These are phyloP conservation scores for Mortierella sp. DNA, from an alignment of 371 early-diverging fungal species.

Conservation along the genomic window DNA sequence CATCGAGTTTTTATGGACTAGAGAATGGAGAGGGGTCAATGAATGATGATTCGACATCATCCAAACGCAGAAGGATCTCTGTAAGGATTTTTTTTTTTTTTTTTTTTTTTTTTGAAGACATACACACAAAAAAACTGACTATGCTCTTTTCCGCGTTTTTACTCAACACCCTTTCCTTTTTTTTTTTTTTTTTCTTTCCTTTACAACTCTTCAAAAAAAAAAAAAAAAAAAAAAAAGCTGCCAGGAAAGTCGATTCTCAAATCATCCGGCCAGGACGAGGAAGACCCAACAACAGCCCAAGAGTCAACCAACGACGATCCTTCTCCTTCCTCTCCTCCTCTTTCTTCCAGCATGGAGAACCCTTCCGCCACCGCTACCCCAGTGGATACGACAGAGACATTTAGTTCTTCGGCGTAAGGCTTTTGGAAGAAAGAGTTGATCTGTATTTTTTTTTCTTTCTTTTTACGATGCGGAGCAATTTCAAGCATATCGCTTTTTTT, in stretches of 20 bases:
- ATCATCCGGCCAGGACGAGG: conserved; percentile 20
- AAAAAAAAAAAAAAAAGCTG: conserved; percentile 11
- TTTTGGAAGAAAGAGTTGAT: neutral
- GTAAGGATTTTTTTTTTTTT: conserved; percentile 4
- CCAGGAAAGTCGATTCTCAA: conserved; percentile 50
- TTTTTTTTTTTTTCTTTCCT: neutral
- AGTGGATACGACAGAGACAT: conserved; percentile 30
- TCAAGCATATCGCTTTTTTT: neutral
- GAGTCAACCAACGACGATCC: conserved; percentile 6
- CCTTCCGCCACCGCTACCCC: neutral
- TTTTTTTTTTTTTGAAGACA: neutral
- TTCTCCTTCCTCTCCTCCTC: neutral
- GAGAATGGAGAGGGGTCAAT: too few species aligned
- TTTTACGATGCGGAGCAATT: neutral
- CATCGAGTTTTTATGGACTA: too few species aligned
- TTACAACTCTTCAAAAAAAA: too few species aligned
- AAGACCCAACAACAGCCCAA: conserved; percentile 14
- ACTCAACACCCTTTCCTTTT: neutral
- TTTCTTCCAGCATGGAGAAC: conserved; percentile 1
- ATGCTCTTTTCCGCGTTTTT: neutral
- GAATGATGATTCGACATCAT: conserved; percentile 3
- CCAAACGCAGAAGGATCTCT: conserved; percentile 43
- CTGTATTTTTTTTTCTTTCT: neutral
- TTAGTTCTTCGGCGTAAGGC: conserved; percentile 35
- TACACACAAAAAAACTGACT: neutral